Percentiles rank a stretch among this genome's conserved stretches.
Evolutionary conservation across 1,139 yeast genomes (phyloP).

Genomic region (Saccharomyces pastorianus): DNA sequence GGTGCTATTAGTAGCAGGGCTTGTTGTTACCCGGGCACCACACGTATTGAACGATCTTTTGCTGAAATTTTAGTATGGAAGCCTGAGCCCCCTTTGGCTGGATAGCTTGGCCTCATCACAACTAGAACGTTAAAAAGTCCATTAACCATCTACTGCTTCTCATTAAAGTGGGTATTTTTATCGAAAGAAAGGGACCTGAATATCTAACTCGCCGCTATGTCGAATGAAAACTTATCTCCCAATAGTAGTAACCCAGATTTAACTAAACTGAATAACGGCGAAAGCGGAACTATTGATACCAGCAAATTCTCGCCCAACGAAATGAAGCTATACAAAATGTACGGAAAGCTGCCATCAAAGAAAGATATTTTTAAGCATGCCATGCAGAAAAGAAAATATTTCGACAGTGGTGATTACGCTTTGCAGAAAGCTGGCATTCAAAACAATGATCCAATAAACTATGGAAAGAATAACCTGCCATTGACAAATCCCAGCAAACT

Average conservation of each 20-base stretch:
- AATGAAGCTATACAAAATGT: conserved; percentile 61
- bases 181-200: background rate
- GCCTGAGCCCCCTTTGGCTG: background rate
- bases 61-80: background rate
- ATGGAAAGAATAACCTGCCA: conserved; percentile 26
- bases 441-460: conserved; percentile 21
- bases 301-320: conserved; percentile 61
- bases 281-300: conserved; percentile 37
- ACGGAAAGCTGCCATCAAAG: conserved; percentile 83
- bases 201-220: background rate
- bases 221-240: conserved; percentile 23
- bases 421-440: conserved; percentile 55
- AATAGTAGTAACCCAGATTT: conserved; percentile 23
- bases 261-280: conserved; percentile 11
- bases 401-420: conserved; percentile 97
- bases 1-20: background rate
- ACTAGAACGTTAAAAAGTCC: background rate
- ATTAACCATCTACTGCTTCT: background rate
- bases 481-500: conserved; percentile 31
- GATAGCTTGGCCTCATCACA: background rate
- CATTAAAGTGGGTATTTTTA: background rate
- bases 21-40: background rate
- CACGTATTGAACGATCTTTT: background rate
- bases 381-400: conserved; percentile 82
- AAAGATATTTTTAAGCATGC: conserved; percentile 75